Evolutionary conservation across 768 basidiomycete species (phyloP), one percentile per base, ranked within the genome.

Genomic region (Suillus clintonianus): DNA sequence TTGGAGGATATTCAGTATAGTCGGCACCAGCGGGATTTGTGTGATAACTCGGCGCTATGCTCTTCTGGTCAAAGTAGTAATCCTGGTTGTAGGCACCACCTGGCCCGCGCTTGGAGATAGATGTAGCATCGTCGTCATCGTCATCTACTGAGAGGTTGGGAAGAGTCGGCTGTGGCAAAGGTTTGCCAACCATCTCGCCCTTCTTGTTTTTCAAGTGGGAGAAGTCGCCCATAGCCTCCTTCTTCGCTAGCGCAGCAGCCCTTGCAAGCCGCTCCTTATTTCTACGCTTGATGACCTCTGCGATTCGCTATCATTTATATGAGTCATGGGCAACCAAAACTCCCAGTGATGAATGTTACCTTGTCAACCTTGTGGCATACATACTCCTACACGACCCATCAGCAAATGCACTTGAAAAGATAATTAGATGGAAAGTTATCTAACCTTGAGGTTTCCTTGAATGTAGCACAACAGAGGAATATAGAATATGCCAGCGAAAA

Each of bases 331-430:
- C 41, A 24, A 60, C 19, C 66, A 62, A n/a, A 62, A n/a, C 13
- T 50, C 5, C 22, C 55, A n/a, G 13, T 32, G 17, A 5, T 42
- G 60, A 63, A 36, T 65, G 71, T 62, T 72, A 94, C 92, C 87
- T 98, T 98, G 81, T 99, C 97, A 57, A 98, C 94, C 77, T 98
- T 97, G 82, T 99, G 94, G 75, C 96, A 98, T 77, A 93, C 94
- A 79, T 97, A 98, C 83, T 99, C 97, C 90, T 94, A 67, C 15
- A 51, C 24, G 48, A 14, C 32, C 51, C 47, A 42, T 48, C 51
- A 30, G 51, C 65, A 47, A 64, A 58, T 42, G 42, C 68, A 64
- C 34, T 62, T 55, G 37, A 15, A 54, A 51, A 39, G 37, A 53
- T 54, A 61, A 47, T 55, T 45, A 30, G 54, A 19, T 37, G 27